phyloP scores from a whole-genome alignment of 106 monocot species.

The Posidonia australis region DNA sequence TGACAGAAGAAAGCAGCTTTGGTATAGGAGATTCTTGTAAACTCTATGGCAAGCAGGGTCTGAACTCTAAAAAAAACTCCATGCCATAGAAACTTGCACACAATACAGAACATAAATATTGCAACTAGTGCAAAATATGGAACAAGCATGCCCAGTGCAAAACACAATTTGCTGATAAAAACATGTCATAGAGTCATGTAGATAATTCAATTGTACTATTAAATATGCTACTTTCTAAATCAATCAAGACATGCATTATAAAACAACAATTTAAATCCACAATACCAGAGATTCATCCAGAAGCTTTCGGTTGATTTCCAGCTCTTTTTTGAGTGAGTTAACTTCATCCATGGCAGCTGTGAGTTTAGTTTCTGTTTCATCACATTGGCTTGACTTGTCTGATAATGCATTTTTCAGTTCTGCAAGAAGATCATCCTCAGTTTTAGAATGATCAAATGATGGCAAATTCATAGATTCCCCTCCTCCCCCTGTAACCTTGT shows the following conservation, averaged over 20 bases:
- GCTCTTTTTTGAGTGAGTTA: conserved; percentile 46
- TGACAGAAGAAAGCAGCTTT: too few relatives aligned
- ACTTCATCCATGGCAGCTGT: conserved; percentile 54
- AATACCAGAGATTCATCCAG: conserved; percentile 97
- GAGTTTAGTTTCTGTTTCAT: conserved; percentile 49
- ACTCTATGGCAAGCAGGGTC: too few relatives aligned
- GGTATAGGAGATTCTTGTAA: too few relatives aligned
- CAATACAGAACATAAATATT: too few relatives aligned
- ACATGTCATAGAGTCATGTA: too few relatives aligned
- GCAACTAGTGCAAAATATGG: too few relatives aligned
- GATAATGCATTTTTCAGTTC: conserved; percentile 44
- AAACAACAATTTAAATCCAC: neutral
- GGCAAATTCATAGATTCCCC: conserved; percentile 18
- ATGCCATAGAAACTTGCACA: too few relatives aligned
- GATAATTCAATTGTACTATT: too few relatives aligned
- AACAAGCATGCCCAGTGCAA: too few relatives aligned
- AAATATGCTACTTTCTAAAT: too few relatives aligned
- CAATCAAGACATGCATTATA: neutral
- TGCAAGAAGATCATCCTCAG: conserved; percentile 22
- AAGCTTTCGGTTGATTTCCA: conserved; percentile 65
- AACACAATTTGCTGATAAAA: too few relatives aligned
- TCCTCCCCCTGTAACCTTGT: conserved; percentile 15
- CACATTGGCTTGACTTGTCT: conserved; percentile 51
- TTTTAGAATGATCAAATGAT: conserved; percentile 14
- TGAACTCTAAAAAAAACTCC: too few relatives aligned